phyloP scores from a whole-genome alignment of 2,329 filamentous ascomycete species.

The Parastagonospora nodorum region DNA sequence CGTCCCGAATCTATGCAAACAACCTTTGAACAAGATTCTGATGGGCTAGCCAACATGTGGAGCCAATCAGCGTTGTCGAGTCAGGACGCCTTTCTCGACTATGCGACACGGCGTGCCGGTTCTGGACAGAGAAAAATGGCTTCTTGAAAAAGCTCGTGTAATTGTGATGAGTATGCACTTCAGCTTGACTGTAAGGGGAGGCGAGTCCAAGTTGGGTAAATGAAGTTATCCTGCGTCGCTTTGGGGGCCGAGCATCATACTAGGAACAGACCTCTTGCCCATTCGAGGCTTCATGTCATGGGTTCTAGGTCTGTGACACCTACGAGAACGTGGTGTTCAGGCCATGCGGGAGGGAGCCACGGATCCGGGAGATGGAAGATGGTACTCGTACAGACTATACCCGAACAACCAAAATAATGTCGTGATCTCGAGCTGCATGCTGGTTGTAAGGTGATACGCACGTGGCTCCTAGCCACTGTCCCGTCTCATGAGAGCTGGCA shows the following conservation, averaged over 20 bases:
- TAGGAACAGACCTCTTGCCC: neutral
- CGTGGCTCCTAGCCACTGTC: neutral
- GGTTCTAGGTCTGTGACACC: constrained; percentile 6
- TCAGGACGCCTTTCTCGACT: constrained; percentile 9
- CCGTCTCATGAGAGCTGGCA: too few species aligned
- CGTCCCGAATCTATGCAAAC: constrained; percentile 38
- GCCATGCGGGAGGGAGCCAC: constrained; percentile 8
- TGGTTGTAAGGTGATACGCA: neutral
- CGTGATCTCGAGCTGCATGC: neutral
- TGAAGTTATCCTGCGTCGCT: neutral
- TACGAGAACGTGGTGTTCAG: constrained; percentile 5
- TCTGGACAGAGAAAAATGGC: constrained; percentile 5
- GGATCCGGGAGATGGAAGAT: neutral
- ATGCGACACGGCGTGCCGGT: constrained; percentile 5
- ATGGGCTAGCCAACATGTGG: constrained; percentile 20
- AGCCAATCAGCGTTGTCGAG: constrained; percentile 25
- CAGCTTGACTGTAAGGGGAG: neutral
- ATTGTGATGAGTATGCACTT: constrained; percentile 1
- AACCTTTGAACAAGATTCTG: constrained; percentile 37
- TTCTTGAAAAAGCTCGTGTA: neutral
- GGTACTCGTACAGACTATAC: neutral
- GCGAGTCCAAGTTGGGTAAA: neutral
- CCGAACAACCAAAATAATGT: constrained; percentile 2
- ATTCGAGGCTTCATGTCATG: constrained; percentile 1
- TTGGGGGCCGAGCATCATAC: neutral